Conservation (phyloP, 768 basidiomycete genomes). For the Dentipellis fragilis region DNA sequence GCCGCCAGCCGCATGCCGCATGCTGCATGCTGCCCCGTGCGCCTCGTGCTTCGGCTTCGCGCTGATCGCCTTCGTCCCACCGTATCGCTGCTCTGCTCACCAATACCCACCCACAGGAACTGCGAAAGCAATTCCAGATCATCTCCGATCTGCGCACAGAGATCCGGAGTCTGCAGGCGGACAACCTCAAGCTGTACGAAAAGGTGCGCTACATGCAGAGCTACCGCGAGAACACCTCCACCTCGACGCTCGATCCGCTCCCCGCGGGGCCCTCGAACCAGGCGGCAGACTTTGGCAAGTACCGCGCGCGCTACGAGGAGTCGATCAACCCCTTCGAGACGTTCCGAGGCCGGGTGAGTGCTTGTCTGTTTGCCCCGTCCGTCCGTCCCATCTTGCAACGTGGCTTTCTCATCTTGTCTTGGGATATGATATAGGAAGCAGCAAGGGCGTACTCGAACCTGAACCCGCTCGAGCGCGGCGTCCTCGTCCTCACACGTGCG, state of each 20-base stretch:
- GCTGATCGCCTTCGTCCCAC: neutral
- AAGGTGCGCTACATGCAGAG: slow-evolving; percentile 99
- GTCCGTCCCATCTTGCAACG: too few relatives aligned
- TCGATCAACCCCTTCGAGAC: slow-evolving; percentile 98
- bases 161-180: slow-evolving; percentile 83
- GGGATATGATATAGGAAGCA: slow-evolving; percentile 57
- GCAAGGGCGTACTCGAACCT: slow-evolving; percentile 86
- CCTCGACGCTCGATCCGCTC: slow-evolving; percentile 58
- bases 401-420: neutral
- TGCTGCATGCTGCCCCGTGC: neutral
- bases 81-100: neutral
- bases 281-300: slow-evolving; percentile 68
- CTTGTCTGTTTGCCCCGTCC: neutral
- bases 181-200: slow-evolving; percentile 97
- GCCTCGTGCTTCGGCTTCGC: neutral
- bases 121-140: slow-evolving; percentile 89
- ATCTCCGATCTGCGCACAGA: slow-evolving; percentile 92
- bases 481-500: slow-evolving; percentile 74
- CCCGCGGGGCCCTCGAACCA: slow-evolving; percentile 28
- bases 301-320: slow-evolving; percentile 88
- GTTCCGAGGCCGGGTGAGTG: slow-evolving; percentile 85
- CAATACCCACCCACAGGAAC: slow-evolving; percentile 43
- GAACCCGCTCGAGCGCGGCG: slow-evolving; percentile 84
- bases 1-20: neutral
- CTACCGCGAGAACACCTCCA: slow-evolving; percentile 66